Evolutionary conservation across 495 filamentous ascomycete genomes (phyloP), one percentile per base, ranked within the genome.

Genomic region (Penicillium flavigenum): DNA sequence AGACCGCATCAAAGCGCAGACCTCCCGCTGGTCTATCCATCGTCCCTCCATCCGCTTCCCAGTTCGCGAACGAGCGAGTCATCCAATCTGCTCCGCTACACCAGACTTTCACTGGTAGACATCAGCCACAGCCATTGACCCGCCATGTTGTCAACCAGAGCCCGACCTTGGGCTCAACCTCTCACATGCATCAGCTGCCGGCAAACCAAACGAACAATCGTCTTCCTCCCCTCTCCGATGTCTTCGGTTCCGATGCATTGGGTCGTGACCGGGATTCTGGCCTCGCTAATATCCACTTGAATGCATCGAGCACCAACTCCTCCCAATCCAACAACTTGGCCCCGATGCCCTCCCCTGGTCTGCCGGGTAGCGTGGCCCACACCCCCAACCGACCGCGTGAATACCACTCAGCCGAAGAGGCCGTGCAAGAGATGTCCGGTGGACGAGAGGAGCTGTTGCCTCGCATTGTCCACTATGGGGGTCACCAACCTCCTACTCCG

Each of bases 61-160:
- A 95, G 46, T 98, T 98, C 64, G 92, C 94, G 50, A 87, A 94
- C 66, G 94, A 98, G 75, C 82, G 94, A 54, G 92, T 98, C 29
- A 93, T 98, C 54, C 94, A 98, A 74, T 98, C 94, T 5, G 94
- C 94, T 3, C 94, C 94, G 14, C 79, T 98, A n/a, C 83, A 96
- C 65, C 92, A 96, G 70, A 92, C 90, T 14, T 98, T 98, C 71
- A 96, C 94, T 14, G 93, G 94, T 44, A 83, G 90, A 57, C 88
- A 93, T 62, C 86, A 91, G 63, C 84, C 90, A 14, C 88, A 90
- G 62, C 89, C 89, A 1, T 76, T 89, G 63, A 91, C 88, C 34
- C 86, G 92, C 51, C 91, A 96, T 70, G 78, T 91, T 50, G 84
- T 86, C 63, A 91, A 93, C 70, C 88, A 93, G 57, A 87, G 91